These are phyloP conservation scores for Lepidium didymum DNA, from an alignment of 345 rosid genomes.

Conservation along the genomic window DNA sequence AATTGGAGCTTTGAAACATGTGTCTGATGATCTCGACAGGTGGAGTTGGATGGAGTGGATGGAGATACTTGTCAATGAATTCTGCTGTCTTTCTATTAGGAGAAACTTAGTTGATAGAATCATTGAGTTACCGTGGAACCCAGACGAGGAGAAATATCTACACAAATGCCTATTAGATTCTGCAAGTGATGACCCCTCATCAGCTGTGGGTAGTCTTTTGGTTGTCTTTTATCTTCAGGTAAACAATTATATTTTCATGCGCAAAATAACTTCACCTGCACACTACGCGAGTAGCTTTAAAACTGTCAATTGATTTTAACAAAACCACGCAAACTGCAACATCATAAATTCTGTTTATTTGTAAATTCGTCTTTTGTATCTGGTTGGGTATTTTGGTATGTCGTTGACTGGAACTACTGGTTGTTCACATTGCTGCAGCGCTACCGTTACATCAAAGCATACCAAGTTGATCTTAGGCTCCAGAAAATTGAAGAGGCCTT, in stretches of 20 bases:
- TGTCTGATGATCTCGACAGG: conserved; percentile 34
- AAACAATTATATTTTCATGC: conserved; percentile 17
- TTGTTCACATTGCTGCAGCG: conserved; percentile 51
- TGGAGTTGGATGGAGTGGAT: conserved; percentile 71
- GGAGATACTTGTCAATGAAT: conserved; percentile 76
- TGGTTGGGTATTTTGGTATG: neutral
- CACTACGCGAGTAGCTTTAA: neutral
- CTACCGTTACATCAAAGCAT: conserved; percentile 79
- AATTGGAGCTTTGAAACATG: conserved; percentile 29
- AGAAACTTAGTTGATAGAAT: conserved; percentile 80
- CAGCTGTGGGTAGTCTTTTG: conserved; percentile 69
- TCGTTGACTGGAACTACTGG: conserved; percentile 14
- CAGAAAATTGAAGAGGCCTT: conserved; percentile 60
- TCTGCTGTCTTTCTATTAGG: conserved; percentile 82
- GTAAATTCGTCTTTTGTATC: neutral
- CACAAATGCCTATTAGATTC: conserved; percentile 76
- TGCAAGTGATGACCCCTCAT: conserved; percentile 66
- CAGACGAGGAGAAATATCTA: conserved; percentile 78
- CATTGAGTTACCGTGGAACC: conserved; percentile 90
- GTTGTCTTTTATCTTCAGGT: conserved; percentile 92
- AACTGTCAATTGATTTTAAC: neutral
- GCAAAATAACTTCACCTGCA: neutral
- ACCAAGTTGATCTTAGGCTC: conserved; percentile 62
- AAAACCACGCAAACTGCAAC: neutral
- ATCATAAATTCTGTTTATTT: neutral